Conservation (phyloP, 306 rosid genomes). For the Medicago arabica region DNA sequence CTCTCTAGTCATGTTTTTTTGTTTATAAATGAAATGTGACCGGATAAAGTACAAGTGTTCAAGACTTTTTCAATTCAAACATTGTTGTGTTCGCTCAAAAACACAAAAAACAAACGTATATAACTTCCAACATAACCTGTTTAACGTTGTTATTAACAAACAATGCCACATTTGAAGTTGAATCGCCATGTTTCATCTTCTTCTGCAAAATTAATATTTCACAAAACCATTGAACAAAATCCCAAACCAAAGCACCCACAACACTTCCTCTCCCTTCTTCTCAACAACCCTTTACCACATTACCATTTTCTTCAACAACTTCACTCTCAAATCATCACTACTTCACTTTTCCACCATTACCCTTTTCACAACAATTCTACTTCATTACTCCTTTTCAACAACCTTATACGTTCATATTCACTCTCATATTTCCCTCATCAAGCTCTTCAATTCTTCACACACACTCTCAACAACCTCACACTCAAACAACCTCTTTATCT, state of each 20-base stretch:
- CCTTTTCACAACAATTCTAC: constrained; percentile 24
- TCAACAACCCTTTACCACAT: constrained; percentile 48
- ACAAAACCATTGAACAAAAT: background rate
- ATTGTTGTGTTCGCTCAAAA: background rate
- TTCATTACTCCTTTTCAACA: constrained; percentile 57
- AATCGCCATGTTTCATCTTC: constrained; percentile 26
- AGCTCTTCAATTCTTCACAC: constrained; percentile 52
- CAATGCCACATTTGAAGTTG: constrained; percentile 35
- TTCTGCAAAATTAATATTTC: constrained; percentile 6
- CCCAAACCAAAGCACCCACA: constrained; percentile 29
- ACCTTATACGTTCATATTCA: constrained; percentile 56
- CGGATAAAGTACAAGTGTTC: too few relatives aligned
- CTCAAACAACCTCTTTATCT: constrained; percentile 35
- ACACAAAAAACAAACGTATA: background rate
- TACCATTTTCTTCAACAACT: constrained; percentile 49
- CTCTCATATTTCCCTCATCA: constrained; percentile 45
- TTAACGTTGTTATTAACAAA: background rate
- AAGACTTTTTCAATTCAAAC: background rate
- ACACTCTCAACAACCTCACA: constrained; percentile 28
- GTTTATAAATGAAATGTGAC: too few relatives aligned
- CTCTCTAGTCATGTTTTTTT: too few relatives aligned
- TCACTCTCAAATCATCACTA: constrained; percentile 62
- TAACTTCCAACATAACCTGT: background rate
- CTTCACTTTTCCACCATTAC: constrained; percentile 50
- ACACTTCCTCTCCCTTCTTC: constrained; percentile 57